These are phyloP conservation scores for Eremomyces bilateralis DNA, from an alignment of 495 filamentous ascomycete species.

Conservation along the genomic window DNA sequence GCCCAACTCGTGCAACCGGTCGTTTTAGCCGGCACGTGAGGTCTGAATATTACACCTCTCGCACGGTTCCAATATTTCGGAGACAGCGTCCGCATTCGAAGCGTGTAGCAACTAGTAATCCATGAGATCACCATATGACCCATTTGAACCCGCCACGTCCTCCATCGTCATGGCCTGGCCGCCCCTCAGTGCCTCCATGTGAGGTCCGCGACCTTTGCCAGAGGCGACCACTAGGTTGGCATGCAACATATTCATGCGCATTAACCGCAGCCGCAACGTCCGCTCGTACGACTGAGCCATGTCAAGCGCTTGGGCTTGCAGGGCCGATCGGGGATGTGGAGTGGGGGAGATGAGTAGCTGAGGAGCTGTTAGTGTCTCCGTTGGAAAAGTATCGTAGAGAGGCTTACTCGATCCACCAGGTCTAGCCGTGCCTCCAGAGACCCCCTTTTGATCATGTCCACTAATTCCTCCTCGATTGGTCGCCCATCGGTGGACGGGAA, in stretches of 20 bases:
- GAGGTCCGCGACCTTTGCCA: no score
- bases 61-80: no score
- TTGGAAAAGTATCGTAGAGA: neutral
- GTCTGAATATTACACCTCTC: no score
- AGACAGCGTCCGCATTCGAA: no score
- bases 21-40: no score
- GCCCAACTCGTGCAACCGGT: no score
- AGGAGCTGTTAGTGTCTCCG: constrained; percentile 1
- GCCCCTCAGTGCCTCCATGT: no score
- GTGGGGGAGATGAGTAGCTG: constrained; percentile 49
- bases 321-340: constrained; percentile 36
- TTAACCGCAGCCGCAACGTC: constrained; percentile 48
- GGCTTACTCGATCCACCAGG: constrained; percentile 28
- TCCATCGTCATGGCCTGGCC: no score
- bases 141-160: no score
- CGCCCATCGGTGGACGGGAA: constrained; percentile 21
- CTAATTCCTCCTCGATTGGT: constrained; percentile 53
- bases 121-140: no score
- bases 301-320: constrained; percentile 44
- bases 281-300: constrained; percentile 45
- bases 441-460: constrained; percentile 48
- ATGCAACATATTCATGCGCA: constrained; percentile 48
- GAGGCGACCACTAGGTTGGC: no score
- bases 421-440: constrained; percentile 66
- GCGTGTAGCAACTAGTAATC: no score